Evolutionary conservation across 1,284 basidiomycete genomes (phyloP), one percentile per base, ranked within the genome.

Genomic region (Melampsora medusae): DNA sequence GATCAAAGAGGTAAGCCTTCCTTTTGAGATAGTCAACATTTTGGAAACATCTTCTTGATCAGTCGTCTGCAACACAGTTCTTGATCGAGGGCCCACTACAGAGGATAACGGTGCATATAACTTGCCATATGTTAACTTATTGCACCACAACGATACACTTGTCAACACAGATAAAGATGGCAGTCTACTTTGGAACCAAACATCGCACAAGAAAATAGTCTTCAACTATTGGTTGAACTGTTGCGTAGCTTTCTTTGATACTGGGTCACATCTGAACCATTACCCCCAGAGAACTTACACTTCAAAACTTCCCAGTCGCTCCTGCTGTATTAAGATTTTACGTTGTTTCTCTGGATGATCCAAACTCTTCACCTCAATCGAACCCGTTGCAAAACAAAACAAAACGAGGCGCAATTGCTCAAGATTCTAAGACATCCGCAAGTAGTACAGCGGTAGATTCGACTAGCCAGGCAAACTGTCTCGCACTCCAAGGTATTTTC

Each of bases 1-100:
- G 65, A 46, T 16, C 72, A 67, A 33, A 42, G 25, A 17, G 61
- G 65, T 67, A 22, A 61, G 72, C 19, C 9, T 19, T 53, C 42
- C 31, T 61, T 10, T 28, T 28, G 12, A 4, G 10, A 1, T 61
- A 17, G 17, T 46, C 16, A 48, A 28, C 28, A 28, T 2, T 42
- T 6, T 16, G 16, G 9, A 22, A 4, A 28, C 25, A 31, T 19
- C 6, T 10, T 28, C 31, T 12, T 17, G 42, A 19, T 62, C 10
- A 50, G n/a, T 53, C 19, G 17, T 16, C 48, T 62, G 31, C 33
- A 7, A 10, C 14, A 33, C 61, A 42, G 31, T 64, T 35, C 9
- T 33, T 17, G 31, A 33, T 17, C n/a, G 14, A 16, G 38, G 61
- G 16, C 61, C 61, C 19, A 35, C 61, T 7, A 64, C 31, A 35